Base-by-base conservation (phyloP, 106 monocot species). In the Allium fistulosum region DNA sequence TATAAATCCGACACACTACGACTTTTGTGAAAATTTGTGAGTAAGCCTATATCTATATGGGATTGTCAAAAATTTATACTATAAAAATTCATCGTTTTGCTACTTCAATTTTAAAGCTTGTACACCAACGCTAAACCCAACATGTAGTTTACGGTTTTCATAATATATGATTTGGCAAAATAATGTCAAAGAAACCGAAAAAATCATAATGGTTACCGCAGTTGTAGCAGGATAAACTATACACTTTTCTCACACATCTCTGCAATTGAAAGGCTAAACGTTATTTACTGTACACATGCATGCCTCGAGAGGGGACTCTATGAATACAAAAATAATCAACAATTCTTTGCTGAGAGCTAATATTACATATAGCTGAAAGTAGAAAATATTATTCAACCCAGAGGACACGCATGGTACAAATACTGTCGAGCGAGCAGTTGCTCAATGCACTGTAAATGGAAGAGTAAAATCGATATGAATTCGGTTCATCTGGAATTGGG, bases 391-490 rank as follows among this genome's bases (percentile, higher is more conserved):
- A 63, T n/a, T 63, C 3, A 8, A n/a, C 4, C 48, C 8, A 27
- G 26, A n/a, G 1, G 65, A 65, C 49, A 49, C 50, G 10, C 65
- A 65, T 65, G 49, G 26, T 50, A 65, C 65, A 17, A 50, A 65
- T 65, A 9, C 8, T 50, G 8, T 65, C 49, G 22, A 50, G 52
- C 17, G 50, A 26, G 46, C 67, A 67, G 13, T 6, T 12, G 7
- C 28, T 52, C 10, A 67, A 27, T 22, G 67, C 51, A 67, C 26
- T 53, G 52, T 67, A 67, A 28, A 67, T 67, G 16, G 52, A 67
- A 26, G 67, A 67, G 67, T 51, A 17, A 67, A 67, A 37, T 12
- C 67, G 67, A 27, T 67, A 67, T 0, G 67, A 67, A n/a, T 53
- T 67, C 12, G 67, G 52, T 14, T 26, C 17, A 13, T 67, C 12